These are phyloP conservation scores for Circinella minor DNA, from an alignment of 371 early-diverging fungal genomes.

Conservation along the genomic window DNA sequence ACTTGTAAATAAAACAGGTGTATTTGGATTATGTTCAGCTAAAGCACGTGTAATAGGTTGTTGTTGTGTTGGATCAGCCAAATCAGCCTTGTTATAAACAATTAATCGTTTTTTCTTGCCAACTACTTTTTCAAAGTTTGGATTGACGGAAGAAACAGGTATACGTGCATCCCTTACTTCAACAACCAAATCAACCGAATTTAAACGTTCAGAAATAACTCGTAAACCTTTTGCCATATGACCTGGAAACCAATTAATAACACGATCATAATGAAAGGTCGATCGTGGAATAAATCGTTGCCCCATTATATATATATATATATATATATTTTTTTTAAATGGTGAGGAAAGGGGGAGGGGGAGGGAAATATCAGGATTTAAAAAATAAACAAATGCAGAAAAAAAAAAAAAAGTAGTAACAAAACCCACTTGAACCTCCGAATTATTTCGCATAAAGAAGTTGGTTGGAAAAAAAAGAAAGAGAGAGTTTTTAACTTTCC, in stretches of 20 bases:
- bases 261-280: slow-evolving; percentile 64
- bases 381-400: no score
- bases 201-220: slow-evolving; percentile 71
- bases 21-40: slow-evolving; percentile 43
- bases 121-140: slow-evolving; percentile 77
- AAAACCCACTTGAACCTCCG: no score
- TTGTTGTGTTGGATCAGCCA: slow-evolving; percentile 68
- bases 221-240: slow-evolving; percentile 92
- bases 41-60: slow-evolving; percentile 57
- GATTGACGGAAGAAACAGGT: slow-evolving; percentile 90
- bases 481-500: no score
- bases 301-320: slow-evolving; percentile 16
- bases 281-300: slow-evolving; percentile 43
- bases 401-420: no score
- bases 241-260: slow-evolving; percentile 94
- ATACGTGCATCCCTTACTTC: slow-evolving; percentile 95
- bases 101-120: slow-evolving; percentile 73
- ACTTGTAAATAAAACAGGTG: slow-evolving; percentile 74
- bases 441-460: no score
- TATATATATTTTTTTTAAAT: no score
- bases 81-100: slow-evolving; percentile 93
- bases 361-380: no score
- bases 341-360: no score
- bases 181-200: slow-evolving; percentile 84
- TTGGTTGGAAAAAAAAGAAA: no score